phyloP scores from a whole-genome alignment of 352 stramenopile species.

The Pelagophyceae sp. region DNA sequence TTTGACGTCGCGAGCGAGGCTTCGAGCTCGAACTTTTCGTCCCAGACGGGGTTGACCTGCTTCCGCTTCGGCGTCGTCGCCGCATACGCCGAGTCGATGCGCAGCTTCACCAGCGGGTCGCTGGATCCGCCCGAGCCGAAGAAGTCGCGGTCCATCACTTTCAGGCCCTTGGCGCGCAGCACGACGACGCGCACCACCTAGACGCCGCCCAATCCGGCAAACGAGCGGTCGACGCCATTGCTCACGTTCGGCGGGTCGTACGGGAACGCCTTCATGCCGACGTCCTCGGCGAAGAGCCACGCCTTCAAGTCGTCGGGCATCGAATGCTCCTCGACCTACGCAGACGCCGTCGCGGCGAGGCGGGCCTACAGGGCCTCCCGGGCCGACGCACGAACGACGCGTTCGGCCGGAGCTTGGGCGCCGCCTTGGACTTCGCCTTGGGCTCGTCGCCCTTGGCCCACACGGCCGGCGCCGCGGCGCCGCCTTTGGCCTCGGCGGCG shows the following conservation, averaged over 20 bases:
- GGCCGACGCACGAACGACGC: too few species aligned
- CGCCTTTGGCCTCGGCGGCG: too few species aligned
- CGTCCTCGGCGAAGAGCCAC: not conserved
- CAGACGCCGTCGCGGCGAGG: too few species aligned
- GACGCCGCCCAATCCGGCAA: too few species aligned
- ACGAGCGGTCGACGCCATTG: not conserved
- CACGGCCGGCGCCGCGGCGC: too few species aligned
- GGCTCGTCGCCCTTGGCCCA: too few species aligned
- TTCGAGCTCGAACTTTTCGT: not conserved
- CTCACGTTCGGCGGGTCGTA: not conserved
- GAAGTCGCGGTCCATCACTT: not conserved
- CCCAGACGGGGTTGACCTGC: not conserved
- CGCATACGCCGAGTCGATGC: not conserved
- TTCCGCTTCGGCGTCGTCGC: not conserved
- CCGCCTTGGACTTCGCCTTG: too few species aligned
- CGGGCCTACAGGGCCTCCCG: too few species aligned
- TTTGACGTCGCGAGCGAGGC: not conserved
- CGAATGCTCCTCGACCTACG: too few species aligned
- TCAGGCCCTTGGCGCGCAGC: not conserved
- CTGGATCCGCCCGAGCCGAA: slow-evolving; percentile 15
- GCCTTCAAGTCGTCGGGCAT: too few species aligned
- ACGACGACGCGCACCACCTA: not conserved
- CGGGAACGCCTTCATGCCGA: not conserved
- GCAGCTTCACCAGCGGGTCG: not conserved
- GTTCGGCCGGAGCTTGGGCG: too few species aligned